phyloP scores from a whole-genome alignment of 2,329 filamentous ascomycete genomes.

The Tolypocladium ovalisporum region DNA sequence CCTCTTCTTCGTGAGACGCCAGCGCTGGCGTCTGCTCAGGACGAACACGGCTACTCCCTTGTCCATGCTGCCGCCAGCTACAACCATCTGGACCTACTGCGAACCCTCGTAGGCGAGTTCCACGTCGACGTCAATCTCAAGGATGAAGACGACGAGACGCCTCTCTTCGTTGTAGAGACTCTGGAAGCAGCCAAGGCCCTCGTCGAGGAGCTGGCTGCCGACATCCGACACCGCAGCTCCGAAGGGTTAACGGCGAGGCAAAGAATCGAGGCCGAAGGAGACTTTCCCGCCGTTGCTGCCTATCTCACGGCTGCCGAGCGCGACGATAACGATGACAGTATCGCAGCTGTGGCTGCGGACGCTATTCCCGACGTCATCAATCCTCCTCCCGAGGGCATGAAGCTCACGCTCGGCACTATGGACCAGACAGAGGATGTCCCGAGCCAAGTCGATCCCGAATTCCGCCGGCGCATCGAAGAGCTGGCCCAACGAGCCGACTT shows the following conservation, averaged over 20 bases:
- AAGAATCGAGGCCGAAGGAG: slow-evolving; percentile 67
- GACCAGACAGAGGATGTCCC: slow-evolving; percentile 47
- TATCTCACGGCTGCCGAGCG: slow-evolving; percentile 45
- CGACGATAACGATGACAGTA: slow-evolving; percentile 12
- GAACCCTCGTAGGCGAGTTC: slow-evolving; percentile 64
- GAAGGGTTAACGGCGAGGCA: slow-evolving; percentile 74
- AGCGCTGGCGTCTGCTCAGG: slow-evolving; percentile 66
- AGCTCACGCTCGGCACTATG: slow-evolving; percentile 69
- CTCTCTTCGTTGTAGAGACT: slow-evolving; percentile 86
- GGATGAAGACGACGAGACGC: slow-evolving; percentile 88
- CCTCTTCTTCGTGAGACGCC: slow-evolving; percentile 64
- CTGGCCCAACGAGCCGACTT: slow-evolving; percentile 78
- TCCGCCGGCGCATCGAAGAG: slow-evolving; percentile 79
- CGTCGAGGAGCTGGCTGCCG: slow-evolving; percentile 70
- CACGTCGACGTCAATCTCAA: slow-evolving; percentile 67
- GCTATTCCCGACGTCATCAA: slow-evolving; percentile 34
- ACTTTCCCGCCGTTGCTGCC: slow-evolving; percentile 62
- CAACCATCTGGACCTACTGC: slow-evolving; percentile 72
- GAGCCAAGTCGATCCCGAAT: slow-evolving; percentile 65
- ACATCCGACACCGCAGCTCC: slow-evolving; percentile 52
- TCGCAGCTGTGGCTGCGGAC: slow-evolving; percentile 16
- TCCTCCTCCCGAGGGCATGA: slow-evolving; percentile 63
- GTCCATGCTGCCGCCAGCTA: slow-evolving; percentile 91
- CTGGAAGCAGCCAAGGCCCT: slow-evolving; percentile 67
- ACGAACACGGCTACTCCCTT: slow-evolving; percentile 88